Evolutionary conservation across 495 filamentous ascomycete species (phyloP).

Genomic region (Rusavskia elegans): DNA sequence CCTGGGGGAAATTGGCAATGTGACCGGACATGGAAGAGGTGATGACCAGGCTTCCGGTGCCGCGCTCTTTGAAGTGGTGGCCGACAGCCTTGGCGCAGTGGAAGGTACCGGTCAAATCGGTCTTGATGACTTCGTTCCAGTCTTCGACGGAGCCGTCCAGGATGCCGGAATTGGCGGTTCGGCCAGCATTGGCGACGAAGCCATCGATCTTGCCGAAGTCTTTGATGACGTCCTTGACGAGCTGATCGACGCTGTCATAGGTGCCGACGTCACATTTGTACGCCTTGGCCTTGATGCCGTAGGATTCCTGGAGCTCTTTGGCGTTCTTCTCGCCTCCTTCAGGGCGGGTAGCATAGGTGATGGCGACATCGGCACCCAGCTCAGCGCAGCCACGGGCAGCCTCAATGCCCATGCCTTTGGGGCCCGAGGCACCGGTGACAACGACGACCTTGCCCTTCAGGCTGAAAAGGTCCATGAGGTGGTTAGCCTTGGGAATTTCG

Average conservation of each 20-base stretch:
- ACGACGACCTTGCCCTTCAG: constrained; percentile 61
- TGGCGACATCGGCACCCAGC: constrained; percentile 52
- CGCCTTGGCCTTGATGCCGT: constrained; percentile 48
- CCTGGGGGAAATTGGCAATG: constrained; percentile 64
- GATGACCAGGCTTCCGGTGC: constrained; percentile 44
- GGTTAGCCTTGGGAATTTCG: constrained; percentile 37
- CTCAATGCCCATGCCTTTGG: constrained; percentile 57
- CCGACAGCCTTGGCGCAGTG: constrained; percentile 55
- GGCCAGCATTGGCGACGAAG: constrained; percentile 55
- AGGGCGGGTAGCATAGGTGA: constrained; percentile 44
- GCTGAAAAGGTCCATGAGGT: constrained; percentile 48
- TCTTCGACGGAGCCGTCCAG: constrained; percentile 47
- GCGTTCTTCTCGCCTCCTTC: constrained; percentile 14
- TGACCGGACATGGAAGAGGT: constrained; percentile 56
- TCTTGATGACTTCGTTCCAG: constrained; percentile 54
- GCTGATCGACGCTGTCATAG: constrained; percentile 9
- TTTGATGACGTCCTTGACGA: constrained; percentile 31
- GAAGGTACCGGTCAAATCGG: constrained; percentile 48
- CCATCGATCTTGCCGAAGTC: constrained; percentile 52
- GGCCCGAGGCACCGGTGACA: constrained; percentile 54
- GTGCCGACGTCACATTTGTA: constrained; percentile 32
- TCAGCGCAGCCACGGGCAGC: constrained; percentile 58
- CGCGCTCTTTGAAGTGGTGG: constrained; percentile 44
- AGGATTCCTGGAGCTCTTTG: constrained; percentile 10
- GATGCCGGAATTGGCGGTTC: constrained; percentile 44